Conservation (phyloP, 139 green algal species). For the Chlorella sp. region DNA sequence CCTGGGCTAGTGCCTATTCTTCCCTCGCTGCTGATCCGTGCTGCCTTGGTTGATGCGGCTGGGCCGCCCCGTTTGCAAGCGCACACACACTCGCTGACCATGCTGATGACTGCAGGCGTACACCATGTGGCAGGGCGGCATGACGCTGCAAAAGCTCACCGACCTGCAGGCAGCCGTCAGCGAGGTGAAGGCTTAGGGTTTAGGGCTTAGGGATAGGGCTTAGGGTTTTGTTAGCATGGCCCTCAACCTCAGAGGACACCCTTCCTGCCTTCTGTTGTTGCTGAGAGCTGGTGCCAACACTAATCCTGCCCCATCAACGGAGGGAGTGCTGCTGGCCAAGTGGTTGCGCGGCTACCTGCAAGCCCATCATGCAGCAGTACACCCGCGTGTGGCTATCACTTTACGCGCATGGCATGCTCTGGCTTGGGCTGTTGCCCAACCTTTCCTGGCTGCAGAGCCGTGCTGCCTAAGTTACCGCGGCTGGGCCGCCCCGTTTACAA, state of each 20-base stretch:
- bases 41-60: no score
- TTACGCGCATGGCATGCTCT: neutral
- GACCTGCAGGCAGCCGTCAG: constrained; percentile 10
- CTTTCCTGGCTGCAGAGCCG: no score
- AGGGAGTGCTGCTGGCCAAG: neutral
- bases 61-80: no score
- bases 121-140: neutral
- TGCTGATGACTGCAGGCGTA: no score
- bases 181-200: neutral
- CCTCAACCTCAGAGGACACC: no score
- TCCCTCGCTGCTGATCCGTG: constrained; percentile 4
- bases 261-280: no score
- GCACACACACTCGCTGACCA: no score
- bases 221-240: neutral
- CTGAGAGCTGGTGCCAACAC: neutral
- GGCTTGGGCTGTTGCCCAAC: neutral
- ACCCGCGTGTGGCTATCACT: neutral
- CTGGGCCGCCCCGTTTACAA: no score
- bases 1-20: constrained; percentile 12
- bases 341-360: neutral
- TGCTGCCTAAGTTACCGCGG: no score
- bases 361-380: neutral
- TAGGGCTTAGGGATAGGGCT: neutral
- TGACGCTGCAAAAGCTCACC: neutral
- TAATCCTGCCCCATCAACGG: neutral